Evolutionary conservation across 1,139 yeast genomes (phyloP), one percentile per base, ranked within the genome.

Genomic region (Kodamaea fungicola): DNA sequence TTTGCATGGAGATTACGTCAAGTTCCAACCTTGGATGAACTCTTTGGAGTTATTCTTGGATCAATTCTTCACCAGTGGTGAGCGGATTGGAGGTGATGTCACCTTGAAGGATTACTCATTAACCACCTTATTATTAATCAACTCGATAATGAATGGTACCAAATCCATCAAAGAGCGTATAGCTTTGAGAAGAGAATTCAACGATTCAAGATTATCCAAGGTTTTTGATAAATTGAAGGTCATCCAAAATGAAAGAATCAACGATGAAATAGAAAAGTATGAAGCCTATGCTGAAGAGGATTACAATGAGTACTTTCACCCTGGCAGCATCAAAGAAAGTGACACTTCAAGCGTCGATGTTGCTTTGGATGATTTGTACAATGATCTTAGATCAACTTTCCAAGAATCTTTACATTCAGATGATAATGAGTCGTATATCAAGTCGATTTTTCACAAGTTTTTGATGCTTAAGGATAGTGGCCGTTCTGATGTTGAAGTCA

Each of bases 261-360:
- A 60, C 37, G 75, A 73, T 37, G 72, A 74, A 41, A 67, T 76
- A 26, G 68, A 66, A 9, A 63, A 62, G 36, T 76, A 71, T 43
- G 67, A 67, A 39, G 54, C 50, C 1, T 61, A 47, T 31, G 73
- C 71, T 2, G 71, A 66, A 33, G 72, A 64, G 8, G 80, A 74
- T 43, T 59, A 55, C 32, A 54, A 47, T 38, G 54, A 51, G 10
- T 39, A 49, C 24, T 44, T 51, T 31, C 40, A 41, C 25, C 29
- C 41, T 4, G 45, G 43, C 6, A 30, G 33, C 13, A 22, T 36
- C 7, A 35, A 35, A 9, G 46, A 42, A 6, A 40, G 43, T n/a
- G 38, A 41, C 22, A 46, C 48, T 6, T 38, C 40, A 12, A 51
- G 49, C 9, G 33, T 30, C 2, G 42, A 38, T 12, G 37, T 50